A percentile compares a stretch with the other conserved stretches of the same genome.
phyloP scores from a whole-genome alignment of 306 rosid species.

The Senna siamea region DNA sequence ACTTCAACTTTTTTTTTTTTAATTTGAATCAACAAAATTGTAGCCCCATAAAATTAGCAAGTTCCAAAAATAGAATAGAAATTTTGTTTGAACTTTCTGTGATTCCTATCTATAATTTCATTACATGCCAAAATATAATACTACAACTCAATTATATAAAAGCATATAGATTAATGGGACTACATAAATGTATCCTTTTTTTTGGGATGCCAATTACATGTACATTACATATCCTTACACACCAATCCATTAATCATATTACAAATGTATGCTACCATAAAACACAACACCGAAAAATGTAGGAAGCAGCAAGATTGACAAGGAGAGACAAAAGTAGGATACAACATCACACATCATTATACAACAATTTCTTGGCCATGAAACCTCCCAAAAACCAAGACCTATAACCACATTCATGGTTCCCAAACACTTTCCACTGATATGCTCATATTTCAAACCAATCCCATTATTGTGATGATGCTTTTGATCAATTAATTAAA shows the following conservation, averaged over 20 bases:
- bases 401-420: constrained; percentile 1
- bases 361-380: constrained; percentile 4
- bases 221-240: constrained; percentile 27
- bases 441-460: constrained; percentile 16
- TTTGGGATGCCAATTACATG: no score
- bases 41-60: background rate
- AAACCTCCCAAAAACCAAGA: constrained; percentile 1
- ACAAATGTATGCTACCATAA: constrained; percentile 30
- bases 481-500: no score
- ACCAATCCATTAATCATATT: constrained; percentile 34
- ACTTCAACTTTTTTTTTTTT: no score
- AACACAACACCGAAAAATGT: background rate
- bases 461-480: background rate
- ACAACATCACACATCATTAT: constrained; percentile 11
- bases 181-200: background rate
- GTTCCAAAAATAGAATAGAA: background rate
- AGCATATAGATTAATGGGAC: constrained; percentile 43
- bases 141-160: constrained; percentile 23
- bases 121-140: background rate
- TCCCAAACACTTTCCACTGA: background rate
- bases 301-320: background rate
- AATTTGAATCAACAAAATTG: no score
- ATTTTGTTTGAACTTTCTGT: background rate
- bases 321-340: constrained; percentile 3
- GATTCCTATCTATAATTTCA: background rate